Conservation (phyloP, 345 rosid species). For the Salix purpurea region DNA sequence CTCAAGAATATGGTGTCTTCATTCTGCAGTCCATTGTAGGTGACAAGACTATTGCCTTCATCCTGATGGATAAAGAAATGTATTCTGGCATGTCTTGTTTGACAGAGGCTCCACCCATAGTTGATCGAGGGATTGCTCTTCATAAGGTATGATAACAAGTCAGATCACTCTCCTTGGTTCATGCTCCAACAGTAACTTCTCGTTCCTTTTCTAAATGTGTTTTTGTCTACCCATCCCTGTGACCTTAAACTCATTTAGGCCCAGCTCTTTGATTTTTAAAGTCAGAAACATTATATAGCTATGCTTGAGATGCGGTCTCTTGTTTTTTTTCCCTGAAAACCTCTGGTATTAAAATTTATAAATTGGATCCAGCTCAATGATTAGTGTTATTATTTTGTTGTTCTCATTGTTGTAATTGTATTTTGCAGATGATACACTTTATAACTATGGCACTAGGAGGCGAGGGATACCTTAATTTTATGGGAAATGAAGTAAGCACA, state of each 20-base stretch:
- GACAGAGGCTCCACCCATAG: conserved; percentile 45
- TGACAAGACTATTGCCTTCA: conserved; percentile 68
- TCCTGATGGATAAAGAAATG: conserved; percentile 72
- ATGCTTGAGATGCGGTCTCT: neutral
- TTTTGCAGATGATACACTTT: conserved; percentile 69
- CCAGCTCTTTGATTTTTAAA: too few species aligned
- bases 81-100: conserved; percentile 71
- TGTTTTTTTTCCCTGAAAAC: neutral
- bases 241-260: neutral
- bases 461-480: conserved; percentile 77
- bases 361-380: conserved; percentile 6
- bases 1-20: conserved; percentile 6
- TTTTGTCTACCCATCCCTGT: neutral
- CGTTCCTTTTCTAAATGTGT: neutral
- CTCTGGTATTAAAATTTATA: neutral
- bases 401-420: conserved; percentile 6
- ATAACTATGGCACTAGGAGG: conserved; percentile 78
- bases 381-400: neutral
- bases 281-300: neutral
- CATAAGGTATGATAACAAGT: conserved; percentile 48
- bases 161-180: neutral
- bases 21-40: conserved; percentile 66
- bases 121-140: conserved; percentile 70
- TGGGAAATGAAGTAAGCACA: conserved; percentile 73
- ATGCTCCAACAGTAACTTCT: neutral